Evolutionary conservation across 345 rosid species (phyloP), one percentile per base, ranked within the genome.

Genomic region (Arabidopsis suecica): DNA sequence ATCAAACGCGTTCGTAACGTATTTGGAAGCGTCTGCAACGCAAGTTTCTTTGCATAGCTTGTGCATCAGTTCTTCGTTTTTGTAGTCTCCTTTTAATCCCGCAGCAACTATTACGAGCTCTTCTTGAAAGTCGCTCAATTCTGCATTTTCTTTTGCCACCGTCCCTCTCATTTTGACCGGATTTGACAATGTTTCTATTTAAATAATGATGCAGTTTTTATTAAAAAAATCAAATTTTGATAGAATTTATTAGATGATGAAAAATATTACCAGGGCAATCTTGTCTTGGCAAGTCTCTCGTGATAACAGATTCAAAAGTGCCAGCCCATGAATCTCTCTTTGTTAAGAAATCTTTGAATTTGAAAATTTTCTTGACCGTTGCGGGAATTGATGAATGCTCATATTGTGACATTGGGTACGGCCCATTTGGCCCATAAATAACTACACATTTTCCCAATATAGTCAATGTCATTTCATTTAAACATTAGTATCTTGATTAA

Each of bases 91-190:
- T 7, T 77, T 88, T 56, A 93, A 34, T 3, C 78, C 81, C 0
- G 91, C 89, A 7, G 89, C 93, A 79, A 89, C 58, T 53, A 86
- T 85, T 6, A 89, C 91, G 18, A 93, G 54, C 53, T 85, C 92
- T 58, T 81, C 55, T 62, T 93, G 98, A 75, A 93, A 89, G 1
- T 93, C 97, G 7, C 87, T 89, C 0, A 91, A 69, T 16, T 78
- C 63, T 7, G 77, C 84, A 1, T 79, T 79, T 80, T 88, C 92
- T 22, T 76, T 73, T 5, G 91, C 84, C 1, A 18, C 83, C 1
- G 64, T 65, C 1, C 61, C 79, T 44, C 91, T 81, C 72, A 80
- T 33, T 65, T 71, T 87, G 33, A 68, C 74, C 1, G 88, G 89
- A 23, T 79, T 89, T 0, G 84, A 23, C 22, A 91, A 36, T 25